Evolutionary conservation across 768 basidiomycete species (phyloP), one percentile per base, ranked within the genome.

Genomic region (Saitozyma podzolica): DNA sequence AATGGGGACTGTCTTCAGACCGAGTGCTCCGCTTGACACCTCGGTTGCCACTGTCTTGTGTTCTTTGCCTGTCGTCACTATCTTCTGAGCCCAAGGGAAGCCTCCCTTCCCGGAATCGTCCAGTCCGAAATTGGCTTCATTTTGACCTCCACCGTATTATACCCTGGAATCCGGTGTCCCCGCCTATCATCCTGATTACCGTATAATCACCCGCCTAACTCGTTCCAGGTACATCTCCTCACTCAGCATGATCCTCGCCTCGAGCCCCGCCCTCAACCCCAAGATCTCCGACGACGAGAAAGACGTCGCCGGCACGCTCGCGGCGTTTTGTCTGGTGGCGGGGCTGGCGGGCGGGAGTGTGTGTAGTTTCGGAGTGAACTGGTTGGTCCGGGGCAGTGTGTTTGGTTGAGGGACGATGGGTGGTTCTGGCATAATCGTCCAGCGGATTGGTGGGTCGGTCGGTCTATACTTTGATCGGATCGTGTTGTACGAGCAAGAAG

Each of bases 241-340:
- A 64, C 67, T 89, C 59, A 87, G 87, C 74, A 86, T 92, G 85
- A 92, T 95, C 82, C 83, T 89, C 40, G 90, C 88, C 9, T 86
- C 92, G 2, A 92, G 90, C 2, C 80, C 90, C 2, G 85, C 88
- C 63, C 88, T 92, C 71, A 94, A 94, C 72, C 86, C 86, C 14
- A 82, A 84, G 49, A 78, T 94, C 54, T 83, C 85, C 66, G 82
- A 83, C 54, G 88, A 90, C 62, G 89, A 94, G 70, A 88, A 92
- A 20, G 92, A 94, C 71, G 83, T 89, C 10, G 91, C 91, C 5
- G 92, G 91, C 6, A 90, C 89, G 0, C 83, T 95, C 11, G 86
- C 86, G 6, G 87, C 84, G 67, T 92, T 93, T 80, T 89, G 85
- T 65, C 76, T 92, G 4, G 87, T 90, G 1, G 87, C 85, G 6